Evolutionary conservation across 2,329 filamentous ascomycete species (phyloP), one percentile per base, ranked within the genome.

Genomic region (Pyricularia pennisetigena): DNA sequence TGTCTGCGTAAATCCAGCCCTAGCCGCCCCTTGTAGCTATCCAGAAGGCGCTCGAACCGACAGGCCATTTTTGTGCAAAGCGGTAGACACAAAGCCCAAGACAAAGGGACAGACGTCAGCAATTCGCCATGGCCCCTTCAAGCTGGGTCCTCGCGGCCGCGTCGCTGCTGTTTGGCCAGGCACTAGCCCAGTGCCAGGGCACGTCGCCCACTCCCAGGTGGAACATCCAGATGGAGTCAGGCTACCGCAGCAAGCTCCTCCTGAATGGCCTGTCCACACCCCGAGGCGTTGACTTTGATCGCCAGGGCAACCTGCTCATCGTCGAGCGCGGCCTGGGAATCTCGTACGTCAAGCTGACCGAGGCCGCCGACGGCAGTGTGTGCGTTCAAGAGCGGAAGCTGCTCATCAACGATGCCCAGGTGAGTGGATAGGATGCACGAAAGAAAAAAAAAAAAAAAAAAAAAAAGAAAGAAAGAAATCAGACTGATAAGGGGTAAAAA

Each of bases 271-370:
- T 69, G 10, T n/a, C 29, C 20, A 14, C 12, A 16, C 67, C 67
- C 10, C 66, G 66, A n/a, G 64, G 61, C 57, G 64, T 68, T 49
- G 64, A 65, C 16, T 66, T 68, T 32, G 68, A 69, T 67, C 54
- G 67, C 16, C 49, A 61, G 64, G 68, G 67, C n/a, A 69, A 69
- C 29, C 57, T 69, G 24, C 66, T 69, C 10, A 67, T 69, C 8
- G 57, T 69, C 16, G 68, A 69, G 64, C 66, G 68, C n/a, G 66
- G 63, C 26, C 54, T 49, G 14, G 67, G 67, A 3, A 32, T 69
- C 28, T 63, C 41, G 16, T 49, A 67, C 24, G 59, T 69, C 64
- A 67, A 63, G 29, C 66, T 69, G 29, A 29, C 61, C 41, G 35
- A 66, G 35, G 30, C 32, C 1, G 66, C n/a, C 49, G n/a, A 63